These are phyloP conservation scores for Candida parachauliodes DNA, from an alignment of 805 yeast genomes.

Conservation along the genomic window DNA sequence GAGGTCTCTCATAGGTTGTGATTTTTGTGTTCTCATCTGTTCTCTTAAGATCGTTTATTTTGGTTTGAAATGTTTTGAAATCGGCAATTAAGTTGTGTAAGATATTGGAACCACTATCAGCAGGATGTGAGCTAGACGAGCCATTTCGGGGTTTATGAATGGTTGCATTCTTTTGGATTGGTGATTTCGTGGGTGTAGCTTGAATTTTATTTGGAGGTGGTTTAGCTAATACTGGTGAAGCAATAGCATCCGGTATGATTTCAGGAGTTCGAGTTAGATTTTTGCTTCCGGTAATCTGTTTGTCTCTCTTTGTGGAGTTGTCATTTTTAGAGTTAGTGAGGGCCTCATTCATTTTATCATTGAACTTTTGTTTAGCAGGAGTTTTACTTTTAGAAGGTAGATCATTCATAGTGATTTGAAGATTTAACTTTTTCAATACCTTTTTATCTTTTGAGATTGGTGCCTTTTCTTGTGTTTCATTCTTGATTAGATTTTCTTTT, in stretches of 20 bases:
- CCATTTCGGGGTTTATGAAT: too few species aligned
- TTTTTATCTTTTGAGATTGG: not conserved
- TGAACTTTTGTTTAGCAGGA: conserved; percentile 8
- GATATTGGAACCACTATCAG: not conserved
- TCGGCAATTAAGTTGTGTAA: not conserved
- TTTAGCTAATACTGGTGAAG: not conserved
- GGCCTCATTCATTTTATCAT: not conserved
- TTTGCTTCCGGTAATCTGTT: too few species aligned
- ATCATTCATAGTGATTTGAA: too few species aligned
- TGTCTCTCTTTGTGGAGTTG: not conserved
- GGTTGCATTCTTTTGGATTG: not conserved
- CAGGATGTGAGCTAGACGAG: not conserved
- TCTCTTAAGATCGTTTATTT: not conserved
- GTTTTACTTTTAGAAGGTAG: too few species aligned
- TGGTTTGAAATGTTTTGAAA: not conserved
- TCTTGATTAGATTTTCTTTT: not conserved
- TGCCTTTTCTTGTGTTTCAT: not conserved
- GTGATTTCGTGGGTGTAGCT: not conserved
- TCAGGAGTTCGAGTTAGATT: not conserved
- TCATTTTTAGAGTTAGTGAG: conserved; percentile 4
- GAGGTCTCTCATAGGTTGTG: not conserved
- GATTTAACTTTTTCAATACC: too few species aligned
- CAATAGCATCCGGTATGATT: not conserved
- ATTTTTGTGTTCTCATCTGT: not conserved
- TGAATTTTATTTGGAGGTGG: not conserved